Evolutionary conservation across 495 filamentous ascomycete genomes (phyloP).

Genomic region (Talaromyces stipitatus): DNA sequence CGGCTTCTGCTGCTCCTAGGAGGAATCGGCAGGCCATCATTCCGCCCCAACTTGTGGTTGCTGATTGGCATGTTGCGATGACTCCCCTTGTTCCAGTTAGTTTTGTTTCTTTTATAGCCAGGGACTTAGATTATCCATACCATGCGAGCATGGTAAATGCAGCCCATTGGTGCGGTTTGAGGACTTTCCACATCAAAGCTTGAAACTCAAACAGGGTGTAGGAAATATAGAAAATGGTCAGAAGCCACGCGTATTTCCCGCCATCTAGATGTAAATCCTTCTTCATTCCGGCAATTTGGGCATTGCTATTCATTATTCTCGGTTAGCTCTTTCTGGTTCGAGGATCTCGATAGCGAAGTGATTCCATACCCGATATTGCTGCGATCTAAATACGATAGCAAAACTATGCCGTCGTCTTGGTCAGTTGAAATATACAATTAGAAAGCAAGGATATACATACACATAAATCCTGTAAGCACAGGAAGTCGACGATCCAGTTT

Average conservation of each 20-base stretch:
- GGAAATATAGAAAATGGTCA: conserved; percentile 70
- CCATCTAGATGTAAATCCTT: conserved; percentile 44
- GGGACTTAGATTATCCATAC: conserved; percentile 17
- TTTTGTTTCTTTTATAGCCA: neutral
- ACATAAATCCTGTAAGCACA: conserved; percentile 44
- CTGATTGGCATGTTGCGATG: conserved; percentile 52
- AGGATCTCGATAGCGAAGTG: neutral
- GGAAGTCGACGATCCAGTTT: conserved; percentile 52
- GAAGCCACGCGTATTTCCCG: conserved; percentile 58
- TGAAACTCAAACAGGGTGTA: conserved; percentile 60
- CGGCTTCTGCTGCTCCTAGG: conserved; percentile 58
- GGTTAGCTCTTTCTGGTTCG: neutral
- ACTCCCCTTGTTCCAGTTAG: conserved; percentile 37
- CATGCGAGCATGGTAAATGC: conserved; percentile 40
- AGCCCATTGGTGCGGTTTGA: conserved; percentile 50
- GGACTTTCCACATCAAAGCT: conserved; percentile 64
- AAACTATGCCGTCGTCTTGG: conserved; percentile 38
- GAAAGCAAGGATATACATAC: conserved; percentile 33
- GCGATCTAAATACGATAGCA: conserved; percentile 60
- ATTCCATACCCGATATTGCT: conserved; percentile 54
- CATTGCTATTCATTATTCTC: conserved; percentile 43
- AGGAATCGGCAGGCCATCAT: conserved; percentile 63
- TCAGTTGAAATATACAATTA: too few relatives aligned
- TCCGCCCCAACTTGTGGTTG: conserved; percentile 51
- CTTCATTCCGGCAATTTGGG: conserved; percentile 52